Conservation (phyloP, 192 early-diverging fungal species). For the Rhizoclosmatium globosum region DNA sequence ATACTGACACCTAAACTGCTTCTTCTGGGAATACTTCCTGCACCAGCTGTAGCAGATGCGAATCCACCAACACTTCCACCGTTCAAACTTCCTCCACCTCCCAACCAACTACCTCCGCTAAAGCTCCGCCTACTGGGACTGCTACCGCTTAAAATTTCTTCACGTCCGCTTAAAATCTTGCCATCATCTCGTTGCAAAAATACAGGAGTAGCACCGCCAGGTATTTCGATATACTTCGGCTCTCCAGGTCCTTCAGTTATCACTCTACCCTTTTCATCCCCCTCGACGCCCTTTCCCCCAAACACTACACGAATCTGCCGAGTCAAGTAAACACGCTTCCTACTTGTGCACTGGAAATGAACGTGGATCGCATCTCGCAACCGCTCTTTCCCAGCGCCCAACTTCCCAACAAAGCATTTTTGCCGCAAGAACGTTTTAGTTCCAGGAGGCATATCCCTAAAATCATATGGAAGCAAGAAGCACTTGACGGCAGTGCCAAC, state of each 20-base stretch:
- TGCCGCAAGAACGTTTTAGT: slow-evolving; percentile 84
- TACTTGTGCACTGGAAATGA: slow-evolving; percentile 68
- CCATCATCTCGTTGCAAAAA: neutral
- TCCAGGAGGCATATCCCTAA: slow-evolving; percentile 73
- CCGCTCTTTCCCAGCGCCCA: slow-evolving; percentile 31
- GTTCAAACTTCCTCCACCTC: neutral
- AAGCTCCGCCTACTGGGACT: neutral
- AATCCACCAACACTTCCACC: neutral
- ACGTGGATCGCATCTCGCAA: slow-evolving; percentile 83
- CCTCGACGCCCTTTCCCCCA: slow-evolving; percentile 68
- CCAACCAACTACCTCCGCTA: neutral
- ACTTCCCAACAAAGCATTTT: slow-evolving; percentile 66
- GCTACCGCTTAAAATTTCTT: neutral
- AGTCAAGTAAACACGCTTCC: slow-evolving; percentile 69
- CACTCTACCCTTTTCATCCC: slow-evolving; percentile 68
- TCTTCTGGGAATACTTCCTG: neutral
- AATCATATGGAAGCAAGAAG: slow-evolving; percentile 82
- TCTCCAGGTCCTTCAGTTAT: slow-evolving; percentile 69
- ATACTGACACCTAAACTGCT: slow-evolving; percentile 8
- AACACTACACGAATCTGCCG: slow-evolving; percentile 78
- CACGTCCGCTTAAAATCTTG: neutral
- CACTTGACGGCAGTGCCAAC: slow-evolving; percentile 80
- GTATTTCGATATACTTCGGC: slow-evolving; percentile 50
- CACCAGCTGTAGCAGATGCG: too few relatives aligned
- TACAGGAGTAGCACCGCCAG: neutral